These are phyloP conservation scores for Cladosporium sp. DNA, from an alignment of 2,329 filamentous ascomycete species.

Conservation along the genomic window DNA sequence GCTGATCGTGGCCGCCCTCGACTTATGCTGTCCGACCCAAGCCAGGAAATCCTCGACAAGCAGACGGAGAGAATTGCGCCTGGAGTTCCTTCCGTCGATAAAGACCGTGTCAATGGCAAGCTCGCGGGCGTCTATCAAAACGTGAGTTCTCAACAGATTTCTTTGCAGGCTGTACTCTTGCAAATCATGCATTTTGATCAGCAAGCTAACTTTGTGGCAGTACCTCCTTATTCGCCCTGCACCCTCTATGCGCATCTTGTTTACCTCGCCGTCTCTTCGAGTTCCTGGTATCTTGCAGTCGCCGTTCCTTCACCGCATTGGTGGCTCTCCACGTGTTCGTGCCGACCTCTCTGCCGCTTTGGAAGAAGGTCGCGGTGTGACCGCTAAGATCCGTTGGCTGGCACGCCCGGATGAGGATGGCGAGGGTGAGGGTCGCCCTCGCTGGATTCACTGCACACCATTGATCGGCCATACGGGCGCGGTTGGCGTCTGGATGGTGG, in stretches of 20 bases:
- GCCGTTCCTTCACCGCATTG: constrained; percentile 45
- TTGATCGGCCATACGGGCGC: constrained; percentile 62
- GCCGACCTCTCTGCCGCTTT: constrained; percentile 57
- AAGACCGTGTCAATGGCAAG: constrained; percentile 35
- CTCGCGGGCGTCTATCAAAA: constrained; percentile 55
- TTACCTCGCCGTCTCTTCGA: constrained; percentile 47
- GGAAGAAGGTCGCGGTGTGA: constrained; percentile 65
- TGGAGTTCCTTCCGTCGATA: constrained; percentile 16
- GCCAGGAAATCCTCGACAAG: constrained; percentile 27
- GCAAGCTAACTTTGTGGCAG: constrained; percentile 26
- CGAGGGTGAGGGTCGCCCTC: constrained; percentile 54
- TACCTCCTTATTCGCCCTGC: constrained; percentile 46
- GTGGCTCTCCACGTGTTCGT: constrained; percentile 49
- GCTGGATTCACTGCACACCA: constrained; percentile 77
- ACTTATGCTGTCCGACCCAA: constrained; percentile 47
- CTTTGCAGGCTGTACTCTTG: too few relatives aligned
- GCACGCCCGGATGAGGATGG: constrained; percentile 38
- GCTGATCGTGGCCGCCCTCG: constrained; percentile 36
- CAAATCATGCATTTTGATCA: too few relatives aligned
- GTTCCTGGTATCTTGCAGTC: constrained; percentile 48
- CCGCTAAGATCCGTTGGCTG: constrained; percentile 70
- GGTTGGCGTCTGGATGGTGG: constrained; percentile 75
- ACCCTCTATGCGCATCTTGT: constrained; percentile 47
- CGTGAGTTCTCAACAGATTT: constrained; percentile 42
- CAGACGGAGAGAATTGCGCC: constrained; percentile 18